A percentile compares a stretch with the other conserved stretches of the same genome.
Evolutionary conservation across 208 protist genomes (phyloP).

Genomic region (Chromosphaera perkinsii): DNA sequence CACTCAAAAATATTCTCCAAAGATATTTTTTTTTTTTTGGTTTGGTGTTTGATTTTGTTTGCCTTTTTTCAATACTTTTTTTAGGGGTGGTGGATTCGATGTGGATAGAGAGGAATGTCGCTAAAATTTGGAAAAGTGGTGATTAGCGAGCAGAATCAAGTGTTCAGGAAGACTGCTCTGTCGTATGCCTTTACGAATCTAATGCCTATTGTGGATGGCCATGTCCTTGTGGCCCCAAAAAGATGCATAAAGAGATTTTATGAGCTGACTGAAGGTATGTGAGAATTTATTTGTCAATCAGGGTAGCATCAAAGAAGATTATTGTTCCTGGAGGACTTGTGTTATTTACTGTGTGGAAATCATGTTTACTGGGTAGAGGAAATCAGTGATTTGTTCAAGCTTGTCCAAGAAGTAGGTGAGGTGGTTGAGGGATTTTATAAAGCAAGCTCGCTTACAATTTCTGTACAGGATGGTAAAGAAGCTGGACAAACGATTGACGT

Average conservation of each 20-base stretch:
- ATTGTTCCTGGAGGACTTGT: not conserved
- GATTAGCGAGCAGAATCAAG: too few species aligned
- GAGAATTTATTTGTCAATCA: not conserved
- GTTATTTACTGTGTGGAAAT: not conserved
- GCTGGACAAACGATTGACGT: constrained; percentile 21
- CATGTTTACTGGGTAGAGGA: not conserved
- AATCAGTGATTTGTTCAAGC: constrained; percentile 15
- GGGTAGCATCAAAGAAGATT: not conserved
- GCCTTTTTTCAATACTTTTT: too few species aligned
- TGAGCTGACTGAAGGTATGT: not conserved
- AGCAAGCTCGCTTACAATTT: constrained; percentile 13
- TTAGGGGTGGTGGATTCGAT: too few species aligned
- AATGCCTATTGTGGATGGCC: constrained; percentile 23
- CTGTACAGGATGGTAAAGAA: constrained; percentile 13
- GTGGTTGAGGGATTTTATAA: constrained; percentile 5
- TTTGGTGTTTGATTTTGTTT: too few species aligned
- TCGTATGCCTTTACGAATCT: constrained; percentile 18
- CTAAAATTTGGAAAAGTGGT: too few species aligned
- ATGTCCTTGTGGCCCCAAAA: too few species aligned
- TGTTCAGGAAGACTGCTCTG: not conserved
- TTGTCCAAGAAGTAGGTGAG: constrained; percentile 4
- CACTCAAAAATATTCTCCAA: too few species aligned
- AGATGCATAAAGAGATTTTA: too few species aligned
- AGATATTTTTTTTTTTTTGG: too few species aligned
- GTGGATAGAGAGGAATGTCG: too few species aligned